Conservation (phyloP, 148 eudicot genomes). For the Agrostemma githago region DNA sequence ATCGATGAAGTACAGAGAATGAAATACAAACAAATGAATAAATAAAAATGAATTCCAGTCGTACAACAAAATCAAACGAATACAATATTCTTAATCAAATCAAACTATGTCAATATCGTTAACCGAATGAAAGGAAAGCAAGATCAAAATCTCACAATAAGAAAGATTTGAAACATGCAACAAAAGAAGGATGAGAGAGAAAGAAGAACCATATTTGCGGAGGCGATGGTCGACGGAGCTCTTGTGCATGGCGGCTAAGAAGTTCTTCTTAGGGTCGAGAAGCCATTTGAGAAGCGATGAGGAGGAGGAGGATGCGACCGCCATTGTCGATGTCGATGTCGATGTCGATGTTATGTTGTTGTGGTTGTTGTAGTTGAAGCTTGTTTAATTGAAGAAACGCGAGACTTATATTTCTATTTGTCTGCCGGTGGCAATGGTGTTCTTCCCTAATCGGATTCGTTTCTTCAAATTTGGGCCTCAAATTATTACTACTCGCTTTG, state of each 20-base stretch:
- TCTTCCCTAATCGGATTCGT: neutral
- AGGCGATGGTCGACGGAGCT: conserved; percentile 60
- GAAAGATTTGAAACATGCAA: too few relatives aligned
- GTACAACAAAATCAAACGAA: too few relatives aligned
- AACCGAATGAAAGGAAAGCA: too few relatives aligned
- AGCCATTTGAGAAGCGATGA: conserved; percentile 34
- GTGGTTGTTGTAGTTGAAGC: neutral
- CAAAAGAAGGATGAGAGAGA: neutral
- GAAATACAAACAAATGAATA: too few relatives aligned
- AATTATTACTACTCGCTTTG: neutral
- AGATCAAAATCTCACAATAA: too few relatives aligned
- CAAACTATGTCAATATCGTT: too few relatives aligned
- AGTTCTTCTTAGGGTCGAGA: conserved; percentile 68
- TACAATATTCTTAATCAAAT: too few relatives aligned
- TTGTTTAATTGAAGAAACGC: neutral
- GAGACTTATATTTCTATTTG: neutral
- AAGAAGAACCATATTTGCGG: conserved; percentile 53
- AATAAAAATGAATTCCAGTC: too few relatives aligned
- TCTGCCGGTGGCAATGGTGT: neutral
- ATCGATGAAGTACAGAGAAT: too few relatives aligned
- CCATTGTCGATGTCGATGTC: conserved; percentile 35
- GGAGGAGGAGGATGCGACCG: conserved; percentile 40
- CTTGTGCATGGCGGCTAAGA: conserved; percentile 73
- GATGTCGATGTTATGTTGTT: neutral
- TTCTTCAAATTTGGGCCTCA: neutral